phyloP scores from a whole-genome alignment of 768 basidiomycete genomes.

The Asterophora parasitica region DNA sequence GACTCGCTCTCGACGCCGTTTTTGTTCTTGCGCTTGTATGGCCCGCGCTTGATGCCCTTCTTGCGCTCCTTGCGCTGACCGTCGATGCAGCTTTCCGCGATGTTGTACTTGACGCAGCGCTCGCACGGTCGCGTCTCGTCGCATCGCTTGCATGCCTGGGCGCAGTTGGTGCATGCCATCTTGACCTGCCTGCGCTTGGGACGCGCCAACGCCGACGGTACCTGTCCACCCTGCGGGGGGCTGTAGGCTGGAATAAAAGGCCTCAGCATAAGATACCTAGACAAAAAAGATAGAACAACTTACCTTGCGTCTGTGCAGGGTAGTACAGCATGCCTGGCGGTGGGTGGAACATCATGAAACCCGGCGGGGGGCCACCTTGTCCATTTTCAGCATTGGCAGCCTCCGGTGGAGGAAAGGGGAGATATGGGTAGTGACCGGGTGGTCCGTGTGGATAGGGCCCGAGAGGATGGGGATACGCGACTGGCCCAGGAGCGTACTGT shows the following conservation, averaged over 20 bases:
- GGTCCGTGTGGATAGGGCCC: slow-evolving; percentile 25
- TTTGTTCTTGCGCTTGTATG: slow-evolving; percentile 67
- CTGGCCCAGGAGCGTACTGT: slow-evolving; percentile 27
- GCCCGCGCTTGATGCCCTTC: slow-evolving; percentile 84
- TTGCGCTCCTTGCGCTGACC: slow-evolving; percentile 92
- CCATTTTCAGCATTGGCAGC: slow-evolving; percentile 27
- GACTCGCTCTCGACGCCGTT: slow-evolving; percentile 6
- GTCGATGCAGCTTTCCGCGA: slow-evolving; percentile 74
- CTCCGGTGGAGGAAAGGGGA: slow-evolving; percentile 35
- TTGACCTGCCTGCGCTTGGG: slow-evolving; percentile 86
- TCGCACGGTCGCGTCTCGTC: slow-evolving; percentile 86
- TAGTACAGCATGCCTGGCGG: slow-evolving; percentile 41
- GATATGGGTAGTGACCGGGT: slow-evolving; percentile 36
- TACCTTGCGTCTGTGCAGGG: slow-evolving; percentile 34
- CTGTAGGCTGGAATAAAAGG: slow-evolving; percentile 5
- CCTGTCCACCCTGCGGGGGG: slow-evolving; percentile 21
- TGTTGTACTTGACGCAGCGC: slow-evolving; percentile 86
- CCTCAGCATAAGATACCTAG: not conserved
- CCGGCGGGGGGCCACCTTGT: slow-evolving; percentile 27
- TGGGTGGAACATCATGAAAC: slow-evolving; percentile 38
- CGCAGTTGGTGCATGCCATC: slow-evolving; percentile 90
- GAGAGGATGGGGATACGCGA: slow-evolving; percentile 24
- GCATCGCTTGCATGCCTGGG: slow-evolving; percentile 84
- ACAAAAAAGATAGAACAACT: slow-evolving; percentile 9
- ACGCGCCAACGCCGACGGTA: slow-evolving; percentile 28